Percentiles rank a stretch among this genome's conserved stretches.
Evolutionary conservation across 73 alveolate genomes (phyloP).

Genomic region (Paramecium sonneborni): DNA sequence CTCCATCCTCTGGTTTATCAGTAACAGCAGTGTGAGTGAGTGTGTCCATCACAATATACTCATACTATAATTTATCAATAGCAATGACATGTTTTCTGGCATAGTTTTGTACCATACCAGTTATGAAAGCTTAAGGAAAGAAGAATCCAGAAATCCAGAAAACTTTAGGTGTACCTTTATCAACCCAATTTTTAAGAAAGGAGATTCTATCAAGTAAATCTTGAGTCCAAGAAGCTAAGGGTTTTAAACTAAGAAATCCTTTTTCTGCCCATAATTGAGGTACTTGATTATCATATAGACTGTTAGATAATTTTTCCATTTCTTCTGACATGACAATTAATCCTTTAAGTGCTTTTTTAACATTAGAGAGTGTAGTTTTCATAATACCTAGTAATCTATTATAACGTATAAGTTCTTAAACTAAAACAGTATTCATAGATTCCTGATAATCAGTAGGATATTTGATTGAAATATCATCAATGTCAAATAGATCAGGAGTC

Average conservation of each 20-base stretch:
- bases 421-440: conserved; percentile 97
- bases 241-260: conserved; percentile 99
- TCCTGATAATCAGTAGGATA: conserved; percentile 98
- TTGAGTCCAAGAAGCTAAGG: conserved; percentile 97
- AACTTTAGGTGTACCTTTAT: conserved; percentile 96
- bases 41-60: conserved; percentile 89
- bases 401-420: conserved; percentile 96
- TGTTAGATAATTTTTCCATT: conserved; percentile 96
- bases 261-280: conserved; percentile 96
- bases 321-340: conserved; percentile 99
- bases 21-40: conserved; percentile 83
- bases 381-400: conserved; percentile 88
- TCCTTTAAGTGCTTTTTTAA: conserved; percentile 96
- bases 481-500: conserved; percentile 97
- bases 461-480: conserved; percentile 90
- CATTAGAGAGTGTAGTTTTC: conserved; percentile 86
- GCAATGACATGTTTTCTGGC: conserved; percentile 99
- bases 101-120: conserved; percentile 99
- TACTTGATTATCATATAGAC: conserved; percentile 97
- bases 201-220: conserved; percentile 91
- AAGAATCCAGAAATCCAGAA: conserved; percentile 98
- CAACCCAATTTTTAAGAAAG: conserved; percentile 83
- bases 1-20: conserved; percentile 95
- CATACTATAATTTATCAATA: conserved; percentile 93
- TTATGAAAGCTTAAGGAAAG: conserved; percentile 99